phyloP scores from a whole-genome alignment of 306 rosid species.

The Begonia peltatifolia region DNA sequence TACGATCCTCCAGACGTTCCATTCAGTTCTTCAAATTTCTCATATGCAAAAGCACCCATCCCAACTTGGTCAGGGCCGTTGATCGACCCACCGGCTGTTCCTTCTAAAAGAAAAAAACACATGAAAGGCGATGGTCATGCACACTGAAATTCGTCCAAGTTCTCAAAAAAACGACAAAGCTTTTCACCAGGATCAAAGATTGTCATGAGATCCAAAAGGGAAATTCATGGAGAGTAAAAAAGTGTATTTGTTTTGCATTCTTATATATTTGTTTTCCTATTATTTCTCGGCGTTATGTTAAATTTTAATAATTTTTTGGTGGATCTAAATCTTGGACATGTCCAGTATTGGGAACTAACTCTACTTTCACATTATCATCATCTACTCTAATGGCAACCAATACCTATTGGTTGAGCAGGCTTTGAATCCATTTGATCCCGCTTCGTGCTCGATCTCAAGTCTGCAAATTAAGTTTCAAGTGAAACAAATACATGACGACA shows the following conservation, averaged over 20 bases:
- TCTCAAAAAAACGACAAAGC: constrained; percentile 22
- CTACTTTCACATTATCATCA: too few species aligned
- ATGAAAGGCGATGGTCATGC: constrained; percentile 38
- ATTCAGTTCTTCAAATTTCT: constrained; percentile 71
- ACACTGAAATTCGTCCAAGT: constrained; percentile 45
- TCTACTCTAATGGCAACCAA: too few species aligned
- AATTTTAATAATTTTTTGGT: neutral
- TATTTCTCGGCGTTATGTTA: constrained; percentile 3
- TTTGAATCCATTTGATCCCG: too few species aligned
- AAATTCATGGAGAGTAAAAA: constrained; percentile 27
- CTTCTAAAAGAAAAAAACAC: constrained; percentile 77
- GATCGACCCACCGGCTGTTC: constrained; percentile 42
- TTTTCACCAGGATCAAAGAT: constrained; percentile 19
- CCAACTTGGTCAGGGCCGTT: constrained; percentile 99
- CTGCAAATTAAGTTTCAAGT: too few species aligned
- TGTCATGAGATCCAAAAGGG: constrained; percentile 19
- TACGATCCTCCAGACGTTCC: constrained; percentile 88
- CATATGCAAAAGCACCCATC: constrained; percentile 52
- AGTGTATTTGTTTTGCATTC: constrained; percentile 29
- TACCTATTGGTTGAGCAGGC: too few species aligned
- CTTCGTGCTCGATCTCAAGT: too few species aligned
- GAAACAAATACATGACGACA: too few species aligned
- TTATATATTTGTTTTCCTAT: constrained; percentile 21
- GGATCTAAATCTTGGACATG: neutral
- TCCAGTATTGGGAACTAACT: too few species aligned